Evolutionary conservation across 352 stramenopile genomes (phyloP).

Genomic region (Lagenidium sp.): DNA sequence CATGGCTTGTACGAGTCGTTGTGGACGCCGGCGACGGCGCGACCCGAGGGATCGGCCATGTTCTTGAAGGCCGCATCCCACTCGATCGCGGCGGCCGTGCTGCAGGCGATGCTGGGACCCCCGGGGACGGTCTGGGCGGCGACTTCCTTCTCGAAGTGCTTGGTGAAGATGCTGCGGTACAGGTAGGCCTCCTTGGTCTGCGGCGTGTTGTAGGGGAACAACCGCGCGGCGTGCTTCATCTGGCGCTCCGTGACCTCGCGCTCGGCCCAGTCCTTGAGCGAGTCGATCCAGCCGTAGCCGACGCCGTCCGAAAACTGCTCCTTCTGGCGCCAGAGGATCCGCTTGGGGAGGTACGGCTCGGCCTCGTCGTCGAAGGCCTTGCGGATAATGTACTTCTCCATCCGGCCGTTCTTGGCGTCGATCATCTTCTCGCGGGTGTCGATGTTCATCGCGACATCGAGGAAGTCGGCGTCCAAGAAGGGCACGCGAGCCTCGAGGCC

Average conservation of each 20-base stretch:
- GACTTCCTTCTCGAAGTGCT: constrained; percentile 96
- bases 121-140: constrained; percentile 95
- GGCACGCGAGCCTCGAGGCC: constrained; percentile 96
- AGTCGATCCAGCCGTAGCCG: constrained; percentile 98
- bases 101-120: constrained; percentile 98
- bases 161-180: constrained; percentile 97
- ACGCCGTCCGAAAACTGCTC: constrained; percentile 99
- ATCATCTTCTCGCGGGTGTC: constrained; percentile 98
- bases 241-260: constrained; percentile 93
- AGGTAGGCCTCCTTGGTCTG: constrained; percentile 97
- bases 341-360: constrained; percentile 94
- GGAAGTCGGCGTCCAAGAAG: constrained; percentile 98
- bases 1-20: constrained; percentile 87
- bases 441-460: constrained; percentile 98
- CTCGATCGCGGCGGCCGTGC: constrained; percentile 94
- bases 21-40: constrained; percentile 93
- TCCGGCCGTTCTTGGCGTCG: constrained; percentile 79
- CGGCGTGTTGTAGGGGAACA: constrained; percentile 98
- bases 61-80: constrained; percentile 96
- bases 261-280: constrained; percentile 94
- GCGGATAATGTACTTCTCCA: constrained; percentile 99
- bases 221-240: constrained; percentile 89
- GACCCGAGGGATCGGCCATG: constrained; percentile 92
- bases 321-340: constrained; percentile 99
- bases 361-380: constrained; percentile 98